A percentile compares a stretch with the other conserved stretches of the same genome.
Conservation (phyloP, 768 basidiomycete species). For the Floccularia luteovirens region DNA sequence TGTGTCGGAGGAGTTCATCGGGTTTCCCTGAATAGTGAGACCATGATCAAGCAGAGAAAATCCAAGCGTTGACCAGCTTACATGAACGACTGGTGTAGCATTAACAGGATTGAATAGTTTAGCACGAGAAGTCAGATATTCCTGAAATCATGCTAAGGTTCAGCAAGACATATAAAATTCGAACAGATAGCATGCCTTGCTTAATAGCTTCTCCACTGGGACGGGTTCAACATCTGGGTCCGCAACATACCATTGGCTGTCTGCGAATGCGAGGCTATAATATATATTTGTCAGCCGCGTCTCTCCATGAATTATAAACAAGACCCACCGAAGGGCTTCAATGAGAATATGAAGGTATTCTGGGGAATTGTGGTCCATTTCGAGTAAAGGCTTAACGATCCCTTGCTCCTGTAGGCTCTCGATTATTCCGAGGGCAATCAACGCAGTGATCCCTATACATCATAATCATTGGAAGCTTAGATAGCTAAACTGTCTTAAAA, state of each 20-base stretch:
- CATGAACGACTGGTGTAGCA: constrained; percentile 64
- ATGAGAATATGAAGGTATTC: constrained; percentile 86
- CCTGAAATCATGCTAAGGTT: constrained; percentile 31
- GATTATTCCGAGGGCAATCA: constrained; percentile 88
- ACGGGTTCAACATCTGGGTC: constrained; percentile 78
- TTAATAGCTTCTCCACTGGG: constrained; percentile 77
- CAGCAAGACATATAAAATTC: neutral
- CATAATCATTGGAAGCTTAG: too few relatives aligned
- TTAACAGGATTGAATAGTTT: constrained; percentile 66
- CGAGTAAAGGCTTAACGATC: constrained; percentile 56
- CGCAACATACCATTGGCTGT: constrained; percentile 85
- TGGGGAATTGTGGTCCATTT: constrained; percentile 86
- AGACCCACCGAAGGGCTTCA: constrained; percentile 68
- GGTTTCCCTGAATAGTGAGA: constrained; percentile 53
- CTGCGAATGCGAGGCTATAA: constrained; percentile 65
- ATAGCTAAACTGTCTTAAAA: too few relatives aligned
- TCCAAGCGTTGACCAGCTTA: too few relatives aligned
- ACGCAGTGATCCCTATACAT: constrained; percentile 70
- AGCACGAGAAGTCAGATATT: constrained; percentile 78
- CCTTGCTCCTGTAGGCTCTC: constrained; percentile 78
- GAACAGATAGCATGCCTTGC: constrained; percentile 46
- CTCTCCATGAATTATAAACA: neutral
- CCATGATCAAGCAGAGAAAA: neutral
- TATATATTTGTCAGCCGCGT: constrained; percentile 2
- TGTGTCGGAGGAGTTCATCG: constrained; percentile 83